A percentile compares a stretch with the other conserved stretches of the same genome.
Conservation (phyloP, 2,329 filamentous ascomycete genomes). For the Ascochyta fabae region DNA sequence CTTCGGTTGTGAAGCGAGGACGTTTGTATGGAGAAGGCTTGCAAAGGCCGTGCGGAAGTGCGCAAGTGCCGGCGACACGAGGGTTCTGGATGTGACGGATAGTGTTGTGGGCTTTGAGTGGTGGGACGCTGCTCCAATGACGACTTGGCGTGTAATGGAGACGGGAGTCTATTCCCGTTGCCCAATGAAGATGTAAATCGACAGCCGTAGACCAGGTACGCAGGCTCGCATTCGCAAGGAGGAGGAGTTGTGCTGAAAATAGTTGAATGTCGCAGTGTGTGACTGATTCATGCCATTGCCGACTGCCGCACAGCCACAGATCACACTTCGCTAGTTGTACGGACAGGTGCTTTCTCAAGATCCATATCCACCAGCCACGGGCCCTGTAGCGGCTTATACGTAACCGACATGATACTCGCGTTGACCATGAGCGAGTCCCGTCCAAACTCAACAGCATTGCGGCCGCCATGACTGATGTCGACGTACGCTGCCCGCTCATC, state of each 20-base stretch:
- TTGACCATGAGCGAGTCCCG: slow-evolving; percentile 65
- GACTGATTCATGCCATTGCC: not conserved
- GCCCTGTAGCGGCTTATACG: slow-evolving; percentile 58
- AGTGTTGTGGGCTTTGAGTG: slow-evolving; percentile 1
- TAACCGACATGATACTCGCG: slow-evolving; percentile 61
- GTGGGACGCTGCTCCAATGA: slow-evolving; percentile 7
- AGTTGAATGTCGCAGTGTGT: not conserved
- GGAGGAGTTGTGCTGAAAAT: not conserved
- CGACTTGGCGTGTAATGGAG: not conserved
- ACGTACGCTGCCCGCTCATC: slow-evolving; percentile 37
- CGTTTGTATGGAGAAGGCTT: slow-evolving; percentile 17
- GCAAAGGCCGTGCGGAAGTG: slow-evolving; percentile 2
- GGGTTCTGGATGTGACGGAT: slow-evolving; percentile 5
- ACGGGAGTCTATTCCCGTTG: slow-evolving; percentile 6
- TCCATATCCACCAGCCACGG: slow-evolving; percentile 65
- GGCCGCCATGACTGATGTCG: slow-evolving; percentile 38
- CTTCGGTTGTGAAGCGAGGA: slow-evolving; percentile 13
- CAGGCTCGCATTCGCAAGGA: not conserved
- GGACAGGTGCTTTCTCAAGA: slow-evolving; percentile 28
- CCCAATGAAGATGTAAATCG: not conserved
- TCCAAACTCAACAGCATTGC: slow-evolving; percentile 50
- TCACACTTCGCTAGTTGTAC: not conserved
- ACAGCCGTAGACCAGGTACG: not conserved
- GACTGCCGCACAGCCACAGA: slow-evolving; percentile 8
- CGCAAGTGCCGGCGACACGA: slow-evolving; percentile 9